A percentile compares a stretch with the other conserved stretches of the same genome.
phyloP scores from a whole-genome alignment of 2,329 filamentous ascomycete species.

The Arthrobotrys pseudoclavata region DNA sequence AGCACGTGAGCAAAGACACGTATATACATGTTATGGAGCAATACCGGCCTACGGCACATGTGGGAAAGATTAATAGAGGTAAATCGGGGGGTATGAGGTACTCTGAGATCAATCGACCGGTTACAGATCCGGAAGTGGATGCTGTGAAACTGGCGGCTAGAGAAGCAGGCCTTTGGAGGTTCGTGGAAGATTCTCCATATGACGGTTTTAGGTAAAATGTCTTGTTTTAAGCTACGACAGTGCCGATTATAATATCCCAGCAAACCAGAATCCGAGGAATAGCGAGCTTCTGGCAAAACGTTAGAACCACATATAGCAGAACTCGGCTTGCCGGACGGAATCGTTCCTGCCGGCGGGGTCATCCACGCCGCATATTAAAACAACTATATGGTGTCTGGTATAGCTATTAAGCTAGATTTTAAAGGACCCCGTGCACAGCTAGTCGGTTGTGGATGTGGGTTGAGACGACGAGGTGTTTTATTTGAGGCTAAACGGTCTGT shows the following conservation, averaged over 20 bases:
- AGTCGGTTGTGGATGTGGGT: conserved; percentile 26
- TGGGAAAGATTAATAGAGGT: conserved; percentile 76
- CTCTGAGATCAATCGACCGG: conserved; percentile 81
- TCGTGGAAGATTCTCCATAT: conserved; percentile 76
- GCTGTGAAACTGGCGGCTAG: conserved; percentile 77
- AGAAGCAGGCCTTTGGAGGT: conserved; percentile 81
- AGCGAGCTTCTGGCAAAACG: conserved; percentile 17
- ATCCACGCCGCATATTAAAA: conserved; percentile 59
- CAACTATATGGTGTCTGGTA: conserved; percentile 39
- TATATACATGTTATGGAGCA: conserved; percentile 93
- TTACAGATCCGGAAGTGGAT: conserved; percentile 76
- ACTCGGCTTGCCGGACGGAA: conserved; percentile 48
- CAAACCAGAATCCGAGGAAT: conserved; percentile 39
- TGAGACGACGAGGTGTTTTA: conserved; percentile 33
- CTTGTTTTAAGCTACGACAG: conserved; percentile 11
- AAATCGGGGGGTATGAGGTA: conserved; percentile 72
- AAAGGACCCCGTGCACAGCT: conserved; percentile 57
- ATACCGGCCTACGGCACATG: conserved; percentile 83
- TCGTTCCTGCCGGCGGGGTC: conserved; percentile 58
- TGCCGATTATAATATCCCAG: conserved; percentile 48
- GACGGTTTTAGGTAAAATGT: conserved; percentile 69
- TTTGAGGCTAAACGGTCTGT: conserved; percentile 58
- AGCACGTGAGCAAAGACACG: conserved; percentile 78
- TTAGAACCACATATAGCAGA: conserved; percentile 15
- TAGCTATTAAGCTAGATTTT: conserved; percentile 53